Base-by-base conservation (phyloP, 768 basidiomycete species). In the Lentinus brumalis region DNA sequence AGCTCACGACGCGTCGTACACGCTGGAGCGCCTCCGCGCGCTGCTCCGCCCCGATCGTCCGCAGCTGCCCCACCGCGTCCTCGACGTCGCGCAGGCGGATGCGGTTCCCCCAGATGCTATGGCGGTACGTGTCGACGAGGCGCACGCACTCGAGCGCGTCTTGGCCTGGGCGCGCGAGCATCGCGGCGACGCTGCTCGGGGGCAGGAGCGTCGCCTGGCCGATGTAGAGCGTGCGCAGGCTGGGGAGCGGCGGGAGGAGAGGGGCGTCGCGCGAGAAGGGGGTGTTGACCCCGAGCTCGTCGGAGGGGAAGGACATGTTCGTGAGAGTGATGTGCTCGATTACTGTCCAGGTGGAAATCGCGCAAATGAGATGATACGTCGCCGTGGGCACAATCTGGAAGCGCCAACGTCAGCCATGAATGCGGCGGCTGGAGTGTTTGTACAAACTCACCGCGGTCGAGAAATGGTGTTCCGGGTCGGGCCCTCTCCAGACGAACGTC, bases 391-490 rank as follows among this genome's bases (percentile, higher is more conserved):
- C 80, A 53, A 83, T 82, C 80, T 83, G 59, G 41, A 54, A 31
- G n/a, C 4, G 30, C 14, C 8, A 6, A 40, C 15, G 40, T 32
- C 44, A 16, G 9, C 5, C 4, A 8, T 9, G 47, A 41, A 39
- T 31, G 32, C 9, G 21, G 44, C 26, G 29, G 44, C 29, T 29
- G 30, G 11, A 18, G 41, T 2, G 21, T 26, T 26, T 26, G 21
- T 0, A 53, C n/a, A 50, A 31, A 76, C 82, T 64, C 66, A 86
- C 86, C 32, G 85, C 83, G n/a, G 75, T 83, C 1, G 85, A 85
- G 65, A 86, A 83, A 64, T 86, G 82, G 59, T 87, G 84, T 12
- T 79, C 80, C 29, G 85, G 84, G 65, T 85, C 84, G 4, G 83
- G 84, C 3, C 84, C 82, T n/a, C 74, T 80, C 86, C 86, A 87